These are phyloP conservation scores for Venustampulla echinocandica DNA, from an alignment of 495 filamentous ascomycete genomes.

Conservation along the genomic window DNA sequence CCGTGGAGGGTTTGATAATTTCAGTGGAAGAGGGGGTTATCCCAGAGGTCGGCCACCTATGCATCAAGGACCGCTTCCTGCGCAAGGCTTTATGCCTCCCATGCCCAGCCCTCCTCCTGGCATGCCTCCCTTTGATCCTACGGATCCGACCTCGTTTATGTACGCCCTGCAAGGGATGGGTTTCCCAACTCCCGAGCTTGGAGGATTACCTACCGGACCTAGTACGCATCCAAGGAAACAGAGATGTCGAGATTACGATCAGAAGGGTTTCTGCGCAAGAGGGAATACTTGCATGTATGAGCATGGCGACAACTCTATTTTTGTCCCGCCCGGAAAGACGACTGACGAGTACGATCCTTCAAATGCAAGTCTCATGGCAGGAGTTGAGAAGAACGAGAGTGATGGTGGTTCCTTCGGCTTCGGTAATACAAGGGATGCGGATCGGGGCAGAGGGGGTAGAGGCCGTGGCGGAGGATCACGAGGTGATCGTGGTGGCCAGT, in stretches of 20 bases:
- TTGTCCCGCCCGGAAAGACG: constrained; percentile 36
- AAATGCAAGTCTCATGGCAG: constrained; percentile 45
- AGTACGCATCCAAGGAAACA: constrained; percentile 30
- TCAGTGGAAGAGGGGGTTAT: constrained; percentile 19
- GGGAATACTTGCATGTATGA: constrained; percentile 74
- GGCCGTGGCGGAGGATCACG: constrained; percentile 13
- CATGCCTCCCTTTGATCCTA: constrained; percentile 42
- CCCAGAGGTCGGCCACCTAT: constrained; percentile 7
- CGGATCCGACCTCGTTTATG: constrained; percentile 61
- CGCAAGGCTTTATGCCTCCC: constrained; percentile 11
- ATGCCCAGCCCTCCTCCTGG: constrained; percentile 24
- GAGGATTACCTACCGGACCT: constrained; percentile 27
- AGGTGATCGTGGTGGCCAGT: constrained; percentile 9
- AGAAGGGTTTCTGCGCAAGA: constrained; percentile 74
- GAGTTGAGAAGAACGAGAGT: constrained; percentile 10
- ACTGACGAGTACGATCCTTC: constrained; percentile 81
- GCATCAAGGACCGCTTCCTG: constrained; percentile 1
- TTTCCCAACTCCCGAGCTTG: constrained; percentile 49
- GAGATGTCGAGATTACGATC: constrained; percentile 81
- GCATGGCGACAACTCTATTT: constrained; percentile 56
- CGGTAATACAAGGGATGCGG: constrained; percentile 16
- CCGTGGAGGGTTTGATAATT: constrained; percentile 34
- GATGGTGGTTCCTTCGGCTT: not conserved
- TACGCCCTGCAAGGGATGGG: constrained; percentile 63
- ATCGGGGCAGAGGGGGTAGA: constrained; percentile 24